Percentiles rank a stretch among this genome's conserved stretches.
These are phyloP conservation scores for Excoecaria agallocha DNA, from an alignment of 345 rosid genomes.

Conservation along the genomic window DNA sequence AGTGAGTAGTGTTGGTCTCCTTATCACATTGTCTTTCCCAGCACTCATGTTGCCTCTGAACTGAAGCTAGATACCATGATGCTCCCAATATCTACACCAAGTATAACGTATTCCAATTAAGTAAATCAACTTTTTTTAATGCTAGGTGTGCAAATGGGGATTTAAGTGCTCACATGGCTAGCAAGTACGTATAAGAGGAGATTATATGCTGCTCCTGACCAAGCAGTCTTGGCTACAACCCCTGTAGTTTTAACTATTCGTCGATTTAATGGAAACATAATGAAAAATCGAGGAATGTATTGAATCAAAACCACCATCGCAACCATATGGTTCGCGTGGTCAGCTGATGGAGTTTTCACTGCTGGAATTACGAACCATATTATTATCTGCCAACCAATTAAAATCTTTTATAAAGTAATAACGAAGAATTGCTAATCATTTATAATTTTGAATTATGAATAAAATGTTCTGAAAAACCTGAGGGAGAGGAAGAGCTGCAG, in stretches of 20 bases:
- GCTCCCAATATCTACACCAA: constrained; percentile 9
- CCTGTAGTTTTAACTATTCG: background rate
- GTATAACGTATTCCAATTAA: background rate
- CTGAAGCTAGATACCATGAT: constrained; percentile 5
- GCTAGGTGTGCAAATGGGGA: too few species aligned
- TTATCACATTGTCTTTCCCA: background rate
- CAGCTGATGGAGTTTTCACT: background rate
- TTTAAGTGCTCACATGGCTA: background rate
- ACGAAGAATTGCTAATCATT: background rate
- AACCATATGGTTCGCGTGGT: background rate
- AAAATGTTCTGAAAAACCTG: background rate
- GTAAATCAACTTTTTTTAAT: too few species aligned
- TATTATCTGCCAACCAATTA: background rate
- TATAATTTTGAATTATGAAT: too few species aligned
- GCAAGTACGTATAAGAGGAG: constrained; percentile 9
- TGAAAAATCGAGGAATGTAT: constrained; percentile 1
- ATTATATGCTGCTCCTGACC: constrained; percentile 5
- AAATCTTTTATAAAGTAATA: background rate
- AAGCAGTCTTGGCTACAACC: constrained; percentile 3
- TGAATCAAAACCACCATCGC: background rate
- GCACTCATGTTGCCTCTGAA: background rate
- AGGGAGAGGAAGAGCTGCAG: constrained; percentile 6
- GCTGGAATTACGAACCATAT: constrained; percentile 4
- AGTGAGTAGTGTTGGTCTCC: background rate
- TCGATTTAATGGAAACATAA: constrained; percentile 3